Evolutionary conservation across 2,329 filamentous ascomycete genomes (phyloP), one percentile per base, ranked within the genome.

Genomic region (Beauveria medogensis): DNA sequence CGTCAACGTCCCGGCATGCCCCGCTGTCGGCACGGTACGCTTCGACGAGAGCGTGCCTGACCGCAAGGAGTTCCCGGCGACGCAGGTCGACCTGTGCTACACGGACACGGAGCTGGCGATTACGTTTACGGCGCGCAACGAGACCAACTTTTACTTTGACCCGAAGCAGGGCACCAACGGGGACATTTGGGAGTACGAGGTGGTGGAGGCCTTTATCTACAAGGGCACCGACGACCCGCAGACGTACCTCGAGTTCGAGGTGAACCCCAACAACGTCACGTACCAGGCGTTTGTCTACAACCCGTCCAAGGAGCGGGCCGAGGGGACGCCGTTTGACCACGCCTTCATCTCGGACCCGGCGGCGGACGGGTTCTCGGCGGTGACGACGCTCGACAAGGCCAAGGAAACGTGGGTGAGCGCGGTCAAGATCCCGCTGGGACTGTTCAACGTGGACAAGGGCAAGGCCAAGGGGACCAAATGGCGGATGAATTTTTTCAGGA

Each of bases 401-500:
- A 69, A 65, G 0, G 55, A 74, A 57, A 72, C 65, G 10, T 81
- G 79, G 79, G 64, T 69, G 2, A 80, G 78, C 52, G 63, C 70
- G 3, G 73, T 73, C 6, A 67, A 62, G 28, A 76, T 81, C 44
- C 79, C 79, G 0, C 69, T 81, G n/a, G 77, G 72, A 3, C 68
- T 81, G 9, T 81, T 81, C 71, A 80, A 80, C 60, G 75, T 81
- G 28, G 75, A 80, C 59, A 62, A 68, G 3, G 76, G 77, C 46
- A 62, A 68, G 64, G 77, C 76, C 2, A 68, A 70, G 63, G 76
- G 76, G 24, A 80, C 77, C 0, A 58, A 71, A 63, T 81, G 79
- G 79, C 72, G 79, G 61, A 80, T 81, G 78, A 80, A 81, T 66
- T 81, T 81, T 64, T 78, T 81, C 68, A 73, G 79, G 50, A 81